Conservation (phyloP, 441 rosid species). For the Breynia disticha region DNA sequence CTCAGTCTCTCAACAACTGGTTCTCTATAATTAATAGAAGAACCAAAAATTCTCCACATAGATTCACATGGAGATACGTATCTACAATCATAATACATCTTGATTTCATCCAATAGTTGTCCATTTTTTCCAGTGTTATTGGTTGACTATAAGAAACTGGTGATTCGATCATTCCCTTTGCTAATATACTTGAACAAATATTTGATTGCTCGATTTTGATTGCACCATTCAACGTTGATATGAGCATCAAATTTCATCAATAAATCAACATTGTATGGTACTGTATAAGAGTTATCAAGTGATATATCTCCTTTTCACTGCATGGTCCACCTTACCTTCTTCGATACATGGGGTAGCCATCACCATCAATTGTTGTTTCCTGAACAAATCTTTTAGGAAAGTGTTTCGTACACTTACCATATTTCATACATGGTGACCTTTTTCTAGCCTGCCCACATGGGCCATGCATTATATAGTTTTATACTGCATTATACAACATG, state of each 20-base stretch:
- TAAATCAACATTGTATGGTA: not conserved
- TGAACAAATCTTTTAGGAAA: not conserved
- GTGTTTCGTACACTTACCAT: not conserved
- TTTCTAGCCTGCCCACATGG: not conserved
- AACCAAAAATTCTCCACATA: not conserved
- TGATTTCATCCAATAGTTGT: too few species aligned
- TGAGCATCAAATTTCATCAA: not conserved
- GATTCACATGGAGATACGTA: not conserved
- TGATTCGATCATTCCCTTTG: not conserved
- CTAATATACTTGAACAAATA: not conserved
- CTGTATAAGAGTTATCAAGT: not conserved
- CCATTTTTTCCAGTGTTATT: too few species aligned
- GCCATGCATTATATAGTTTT: not conserved
- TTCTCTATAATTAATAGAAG: not conserved
- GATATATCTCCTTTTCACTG: not conserved
- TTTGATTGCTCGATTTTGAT: not conserved
- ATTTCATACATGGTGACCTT: not conserved
- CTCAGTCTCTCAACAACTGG: not conserved
- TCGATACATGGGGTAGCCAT: not conserved
- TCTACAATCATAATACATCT: not conserved
- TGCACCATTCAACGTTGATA: not conserved
- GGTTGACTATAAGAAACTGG: too few species aligned
- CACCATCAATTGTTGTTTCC: not conserved
- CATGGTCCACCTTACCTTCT: not conserved
- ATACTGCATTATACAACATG: not conserved